Percentiles rank a stretch among this genome's conserved stretches.
Evolutionary conservation across 306 rosid species (phyloP).

Genomic region (Leucaena leucocephala): DNA sequence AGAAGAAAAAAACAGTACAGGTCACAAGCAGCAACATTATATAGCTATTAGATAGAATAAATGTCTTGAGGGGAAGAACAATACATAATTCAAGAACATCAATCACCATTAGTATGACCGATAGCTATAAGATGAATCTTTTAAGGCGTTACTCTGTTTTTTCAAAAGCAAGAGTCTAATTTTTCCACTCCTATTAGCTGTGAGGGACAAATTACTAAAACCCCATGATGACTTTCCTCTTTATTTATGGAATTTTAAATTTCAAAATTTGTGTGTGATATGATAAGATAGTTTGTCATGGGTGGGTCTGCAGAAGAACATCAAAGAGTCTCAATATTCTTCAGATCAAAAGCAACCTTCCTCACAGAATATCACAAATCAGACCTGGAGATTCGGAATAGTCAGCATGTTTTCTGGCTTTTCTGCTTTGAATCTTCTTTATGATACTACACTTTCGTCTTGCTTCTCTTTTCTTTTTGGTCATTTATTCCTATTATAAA

Average conservation of each 20-base stretch:
- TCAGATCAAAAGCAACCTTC: background rate
- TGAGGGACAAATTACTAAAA: background rate
- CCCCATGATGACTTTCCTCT: background rate
- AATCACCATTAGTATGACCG: background rate
- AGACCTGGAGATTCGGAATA: background rate
- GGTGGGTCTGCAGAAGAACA: background rate
- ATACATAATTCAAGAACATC: background rate
- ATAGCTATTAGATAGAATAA: background rate
- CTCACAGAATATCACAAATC: background rate
- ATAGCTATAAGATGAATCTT: background rate
- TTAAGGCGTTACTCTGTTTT: background rate
- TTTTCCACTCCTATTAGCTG: background rate
- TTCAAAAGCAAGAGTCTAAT: background rate
- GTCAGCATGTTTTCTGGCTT: constrained; percentile 1
- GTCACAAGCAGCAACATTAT: background rate
- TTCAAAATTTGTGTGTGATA: constrained; percentile 27
- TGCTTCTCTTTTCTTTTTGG: constrained; percentile 1
- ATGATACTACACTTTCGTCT: background rate
- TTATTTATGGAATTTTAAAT: background rate
- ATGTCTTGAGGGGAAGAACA: background rate
- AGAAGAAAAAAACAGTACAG: background rate
- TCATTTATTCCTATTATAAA: background rate
- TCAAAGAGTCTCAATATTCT: constrained; percentile 11
- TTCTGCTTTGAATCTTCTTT: constrained; percentile 8
- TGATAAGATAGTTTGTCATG: constrained; percentile 16